These are phyloP conservation scores for Apiotrichum mycotoxinovorans DNA, from an alignment of 1,284 basidiomycete species.

Conservation along the genomic window DNA sequence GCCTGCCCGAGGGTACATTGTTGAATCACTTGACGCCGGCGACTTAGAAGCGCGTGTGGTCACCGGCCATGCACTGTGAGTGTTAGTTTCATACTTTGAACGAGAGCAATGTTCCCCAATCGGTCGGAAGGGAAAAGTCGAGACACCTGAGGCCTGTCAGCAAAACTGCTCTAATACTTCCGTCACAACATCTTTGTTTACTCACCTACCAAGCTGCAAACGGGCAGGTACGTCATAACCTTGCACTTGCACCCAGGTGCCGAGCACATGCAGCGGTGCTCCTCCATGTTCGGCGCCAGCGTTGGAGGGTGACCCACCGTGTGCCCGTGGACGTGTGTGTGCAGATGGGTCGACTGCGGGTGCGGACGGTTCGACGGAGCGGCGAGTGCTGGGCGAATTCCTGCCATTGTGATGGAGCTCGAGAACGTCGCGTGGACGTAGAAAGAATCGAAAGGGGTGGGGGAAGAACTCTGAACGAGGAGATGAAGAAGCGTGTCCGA, in stretches of 20 bases:
- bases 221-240: conserved; percentile 17
- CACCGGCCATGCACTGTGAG: conserved; percentile 17
- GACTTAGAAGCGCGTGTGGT: conserved; percentile 20
- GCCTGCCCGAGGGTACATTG: not conserved
- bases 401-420: not conserved
- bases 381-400: not conserved
- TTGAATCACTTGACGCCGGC: not conserved
- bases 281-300: conserved; percentile 11
- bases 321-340: not conserved
- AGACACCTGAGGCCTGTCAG: not conserved
- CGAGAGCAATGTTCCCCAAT: not conserved
- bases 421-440: not conserved
- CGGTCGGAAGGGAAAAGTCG: not conserved
- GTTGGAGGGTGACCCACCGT: conserved; percentile 1
- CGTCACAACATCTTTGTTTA: not conserved
- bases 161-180: not conserved
- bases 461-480: not conserved
- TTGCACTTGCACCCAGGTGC: conserved; percentile 23
- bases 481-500: too few relatives aligned
- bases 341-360: not conserved
- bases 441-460: not conserved
- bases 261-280: conserved; percentile 19
- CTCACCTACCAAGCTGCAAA: conserved; percentile 20
- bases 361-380: not conserved
- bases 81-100: not conserved